Conservation (phyloP, 345 rosid genomes). For the Camelina sativa region DNA sequence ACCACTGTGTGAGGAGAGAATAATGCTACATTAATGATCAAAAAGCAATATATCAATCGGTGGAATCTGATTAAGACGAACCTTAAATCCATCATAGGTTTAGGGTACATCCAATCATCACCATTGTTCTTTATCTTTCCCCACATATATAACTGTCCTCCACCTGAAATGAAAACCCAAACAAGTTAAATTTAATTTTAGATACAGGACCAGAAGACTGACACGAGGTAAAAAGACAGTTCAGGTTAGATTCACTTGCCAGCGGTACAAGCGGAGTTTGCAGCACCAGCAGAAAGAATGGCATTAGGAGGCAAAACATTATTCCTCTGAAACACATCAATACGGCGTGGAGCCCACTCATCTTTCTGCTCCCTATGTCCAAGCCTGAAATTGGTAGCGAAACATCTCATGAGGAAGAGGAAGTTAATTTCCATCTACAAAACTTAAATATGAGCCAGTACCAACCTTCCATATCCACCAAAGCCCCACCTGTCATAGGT, state of each 20-base stretch:
- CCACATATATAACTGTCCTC: slow-evolving; percentile 99
- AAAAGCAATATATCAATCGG: slow-evolving; percentile 2
- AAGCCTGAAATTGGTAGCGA: slow-evolving; percentile 59
- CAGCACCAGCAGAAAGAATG: slow-evolving; percentile 80
- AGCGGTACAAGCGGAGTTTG: slow-evolving; percentile 94
- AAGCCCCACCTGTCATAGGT: slow-evolving; percentile 83
- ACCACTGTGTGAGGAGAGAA: slow-evolving; percentile 57
- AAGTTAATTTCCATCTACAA: not conserved
- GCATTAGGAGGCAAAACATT: slow-evolving; percentile 83
- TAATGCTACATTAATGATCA: not conserved
- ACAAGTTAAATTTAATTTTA: not conserved
- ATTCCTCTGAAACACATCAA: slow-evolving; percentile 74
- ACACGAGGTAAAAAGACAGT: slow-evolving; percentile 3
- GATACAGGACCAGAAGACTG: slow-evolving; percentile 1
- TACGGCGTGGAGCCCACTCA: slow-evolving; percentile 94
- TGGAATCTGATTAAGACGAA: slow-evolving; percentile 39
- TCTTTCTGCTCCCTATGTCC: slow-evolving; percentile 99
- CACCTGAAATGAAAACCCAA: slow-evolving; percentile 58
- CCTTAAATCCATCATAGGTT: slow-evolving; percentile 99
- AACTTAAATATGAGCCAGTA: slow-evolving; percentile 10
- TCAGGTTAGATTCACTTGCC: slow-evolving; percentile 51
- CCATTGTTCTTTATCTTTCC: slow-evolving; percentile 91
- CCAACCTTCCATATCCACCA: slow-evolving; percentile 99
- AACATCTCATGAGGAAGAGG: slow-evolving; percentile 26
- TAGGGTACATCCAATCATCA: slow-evolving; percentile 99